Percentiles rank a stretch among this genome's conserved stretches.
phyloP scores from a whole-genome alignment of 768 basidiomycete species.

The Leucocoprinus leucothites region DNA sequence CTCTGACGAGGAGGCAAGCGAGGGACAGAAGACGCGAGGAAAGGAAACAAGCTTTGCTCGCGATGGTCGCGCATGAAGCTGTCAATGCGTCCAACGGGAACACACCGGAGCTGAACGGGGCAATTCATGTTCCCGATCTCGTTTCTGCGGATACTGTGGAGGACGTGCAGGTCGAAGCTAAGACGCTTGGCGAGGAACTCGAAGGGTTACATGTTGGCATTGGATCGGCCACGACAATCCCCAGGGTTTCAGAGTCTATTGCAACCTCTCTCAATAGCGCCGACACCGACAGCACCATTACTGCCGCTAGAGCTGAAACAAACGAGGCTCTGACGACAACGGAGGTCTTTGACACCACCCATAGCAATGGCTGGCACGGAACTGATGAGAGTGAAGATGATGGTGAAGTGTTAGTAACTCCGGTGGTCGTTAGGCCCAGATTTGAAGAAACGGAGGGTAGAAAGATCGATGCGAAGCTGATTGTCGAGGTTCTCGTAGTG shows the following conservation, averaged over 20 bases:
- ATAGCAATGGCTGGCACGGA: background rate
- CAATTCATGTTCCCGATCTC: background rate
- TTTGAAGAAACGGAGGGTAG: conserved; percentile 8
- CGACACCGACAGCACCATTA: background rate
- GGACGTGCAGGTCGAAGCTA: background rate
- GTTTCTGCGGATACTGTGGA: background rate
- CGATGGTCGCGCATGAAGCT: conserved; percentile 22
- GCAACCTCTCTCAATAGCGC: background rate
- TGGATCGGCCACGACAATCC: background rate
- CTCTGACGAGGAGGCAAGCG: conserved; percentile 36
- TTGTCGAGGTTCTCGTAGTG: conserved; percentile 79
- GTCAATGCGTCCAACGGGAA: conserved; percentile 8
- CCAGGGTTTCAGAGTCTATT: background rate
- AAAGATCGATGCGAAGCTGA: conserved; percentile 50
- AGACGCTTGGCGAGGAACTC: conserved; percentile 2
- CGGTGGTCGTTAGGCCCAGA: background rate
- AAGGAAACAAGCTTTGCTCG: conserved; percentile 33
- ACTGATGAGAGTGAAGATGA: background rate
- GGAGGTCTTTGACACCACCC: background rate
- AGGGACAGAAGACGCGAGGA: conserved; percentile 54
- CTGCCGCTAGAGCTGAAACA: background rate
- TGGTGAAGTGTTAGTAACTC: background rate
- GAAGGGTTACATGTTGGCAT: conserved; percentile 1
- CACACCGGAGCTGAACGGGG: background rate
- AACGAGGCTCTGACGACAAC: background rate